Evolutionary conservation across 495 filamentous ascomycete species (phyloP).

Genomic region (Tuber aestivum): DNA sequence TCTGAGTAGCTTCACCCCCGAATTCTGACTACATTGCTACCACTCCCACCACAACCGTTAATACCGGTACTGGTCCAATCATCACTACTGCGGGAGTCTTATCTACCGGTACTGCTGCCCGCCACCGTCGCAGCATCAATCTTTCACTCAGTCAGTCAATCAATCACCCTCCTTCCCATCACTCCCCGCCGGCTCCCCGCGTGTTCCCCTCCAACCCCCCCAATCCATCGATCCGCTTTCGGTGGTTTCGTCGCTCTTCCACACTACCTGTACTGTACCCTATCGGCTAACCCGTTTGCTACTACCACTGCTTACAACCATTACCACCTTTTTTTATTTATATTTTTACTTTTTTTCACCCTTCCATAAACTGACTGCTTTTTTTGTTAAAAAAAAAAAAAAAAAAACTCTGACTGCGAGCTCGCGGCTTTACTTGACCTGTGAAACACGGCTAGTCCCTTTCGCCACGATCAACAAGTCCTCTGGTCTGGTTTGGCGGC

Average conservation of each 20-base stretch:
- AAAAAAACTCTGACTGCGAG: neutral
- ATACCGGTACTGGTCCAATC: neutral
- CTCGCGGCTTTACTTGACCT: constrained; percentile 8
- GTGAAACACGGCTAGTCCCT: constrained; percentile 32
- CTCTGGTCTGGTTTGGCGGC: constrained; percentile 3
- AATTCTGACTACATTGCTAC: neutral
- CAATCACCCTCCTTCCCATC: neutral
- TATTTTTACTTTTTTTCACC: constrained; percentile 1
- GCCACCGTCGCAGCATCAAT: constrained; percentile 1
- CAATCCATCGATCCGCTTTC: constrained; percentile 1
- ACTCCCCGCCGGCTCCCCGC: neutral
- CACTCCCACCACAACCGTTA: neutral
- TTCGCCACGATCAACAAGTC: constrained; percentile 17
- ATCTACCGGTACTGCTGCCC: neutral
- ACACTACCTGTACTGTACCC: neutral
- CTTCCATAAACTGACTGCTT: neutral
- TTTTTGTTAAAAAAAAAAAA: neutral
- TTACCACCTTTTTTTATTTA: neutral
- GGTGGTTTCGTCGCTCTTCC: neutral
- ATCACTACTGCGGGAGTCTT: neutral
- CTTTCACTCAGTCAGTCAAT: neutral
- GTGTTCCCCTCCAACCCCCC: neutral
- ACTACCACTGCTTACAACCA: neutral
- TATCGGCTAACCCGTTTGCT: neutral
- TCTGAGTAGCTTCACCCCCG: neutral